Evolutionary conservation across 176 grass and related monocot species (phyloP).

Genomic region (Alloteropsis semialata): DNA sequence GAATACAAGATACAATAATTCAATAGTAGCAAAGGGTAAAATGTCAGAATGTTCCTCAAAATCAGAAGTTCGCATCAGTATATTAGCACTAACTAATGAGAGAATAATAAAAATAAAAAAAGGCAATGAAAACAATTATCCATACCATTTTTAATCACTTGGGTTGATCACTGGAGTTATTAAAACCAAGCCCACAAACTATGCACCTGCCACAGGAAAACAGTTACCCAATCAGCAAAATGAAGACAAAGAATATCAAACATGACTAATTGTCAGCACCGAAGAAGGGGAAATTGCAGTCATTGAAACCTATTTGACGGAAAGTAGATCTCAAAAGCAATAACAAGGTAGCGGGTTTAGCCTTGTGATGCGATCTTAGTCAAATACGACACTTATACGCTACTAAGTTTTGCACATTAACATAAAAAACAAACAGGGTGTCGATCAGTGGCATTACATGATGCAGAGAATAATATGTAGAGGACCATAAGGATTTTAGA

Average conservation of each 20-base stretch:
- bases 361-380: not conserved
- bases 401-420: not conserved
- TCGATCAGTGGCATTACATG: not conserved
- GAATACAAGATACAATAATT: not conserved
- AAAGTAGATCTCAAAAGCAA: not conserved
- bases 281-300: not conserved
- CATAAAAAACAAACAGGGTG: no score
- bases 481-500: not conserved
- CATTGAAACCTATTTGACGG: not conserved
- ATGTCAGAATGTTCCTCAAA: not conserved
- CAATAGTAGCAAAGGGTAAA: not conserved
- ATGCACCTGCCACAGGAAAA: not conserved
- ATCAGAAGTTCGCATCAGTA: not conserved
- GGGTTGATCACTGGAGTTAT: not conserved
- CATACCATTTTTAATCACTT: not conserved
- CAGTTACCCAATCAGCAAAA: constrained; percentile 1
- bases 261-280: not conserved
- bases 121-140: not conserved
- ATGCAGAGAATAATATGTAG: not conserved
- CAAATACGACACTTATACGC: not conserved
- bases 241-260: not conserved
- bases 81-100: not conserved
- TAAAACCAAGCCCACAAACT: not conserved
- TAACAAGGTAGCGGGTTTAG: not conserved
- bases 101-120: not conserved